Base-by-base conservation (phyloP, 2,329 filamentous ascomycete species). In the Fusarium duplospermum region DNA sequence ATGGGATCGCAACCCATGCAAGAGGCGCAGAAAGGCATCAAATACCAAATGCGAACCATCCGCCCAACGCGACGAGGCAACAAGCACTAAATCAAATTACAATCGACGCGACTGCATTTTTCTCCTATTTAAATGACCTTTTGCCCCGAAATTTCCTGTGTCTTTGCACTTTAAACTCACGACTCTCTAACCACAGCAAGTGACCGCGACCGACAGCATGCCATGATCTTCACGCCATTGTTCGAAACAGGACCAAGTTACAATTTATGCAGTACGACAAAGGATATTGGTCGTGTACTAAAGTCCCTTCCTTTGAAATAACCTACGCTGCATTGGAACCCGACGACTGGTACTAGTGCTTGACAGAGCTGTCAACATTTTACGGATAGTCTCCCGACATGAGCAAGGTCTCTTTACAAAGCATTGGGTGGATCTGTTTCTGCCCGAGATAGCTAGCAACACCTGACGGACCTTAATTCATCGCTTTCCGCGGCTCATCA, bases 11-110 rank as follows among this genome's bases (percentile, higher is more conserved):
- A 31, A 52, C 72, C 69, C 62, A 73, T 75, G 69, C 66, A 73
- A 66, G 69, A 74, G 64, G 45, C 62, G 69, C 69, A 70, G 72
- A 66, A 66, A 73, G 65, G 69, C 66, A 65, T 71, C 61, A 31
- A 65, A 54, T 45, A 29, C 11, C 20, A 18, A 54, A 64, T 73
- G 72, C 72, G 72, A 75, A 73, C 72, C 72, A 54, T 58, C 27
- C 38, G 59, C 62, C 36, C 18, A n/a, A 31, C 36, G 38, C 47
- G 36, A 61, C 62, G 47, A 75, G 72, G 72, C 69, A 74, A 73
- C 62, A 63, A 67, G 50, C 56, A 35, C 67, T 75, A 66, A 60
- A 63, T 63, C 45, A 22, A 71, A 71, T 64, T 59, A 40, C 63
- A 66, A 72, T 58, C 18, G n/a, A 64, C 31, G n/a, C 50, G 20